Percentiles rank a stretch among this genome's conserved stretches.
Conservation (phyloP, 2,329 filamentous ascomycete genomes). For the Zymoseptoria passerinii region DNA sequence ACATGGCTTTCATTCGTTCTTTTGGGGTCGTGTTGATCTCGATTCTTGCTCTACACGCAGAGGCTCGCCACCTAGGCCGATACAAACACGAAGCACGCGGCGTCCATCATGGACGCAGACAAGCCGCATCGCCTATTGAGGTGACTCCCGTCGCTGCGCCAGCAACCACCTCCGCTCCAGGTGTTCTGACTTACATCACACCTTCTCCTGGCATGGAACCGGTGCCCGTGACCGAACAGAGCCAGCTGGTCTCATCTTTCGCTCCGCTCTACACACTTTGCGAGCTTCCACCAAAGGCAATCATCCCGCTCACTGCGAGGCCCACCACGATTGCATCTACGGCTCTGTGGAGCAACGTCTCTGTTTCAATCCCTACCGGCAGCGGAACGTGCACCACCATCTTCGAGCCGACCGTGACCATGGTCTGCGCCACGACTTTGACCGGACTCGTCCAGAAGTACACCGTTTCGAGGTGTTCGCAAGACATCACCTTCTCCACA, state of each 20-base stretch:
- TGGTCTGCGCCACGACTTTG: constrained; percentile 38
- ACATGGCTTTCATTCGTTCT: constrained; percentile 17
- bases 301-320: constrained; percentile 22
- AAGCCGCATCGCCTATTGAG: constrained; percentile 15
- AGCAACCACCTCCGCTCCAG: constrained; percentile 13
- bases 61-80: constrained; percentile 16
- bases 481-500: constrained; percentile 41
- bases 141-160: constrained; percentile 10
- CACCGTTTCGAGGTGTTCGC: constrained; percentile 35
- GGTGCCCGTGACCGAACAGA: constrained; percentile 35
- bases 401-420: constrained; percentile 34
- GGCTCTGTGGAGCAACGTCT: constrained; percentile 33
- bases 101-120: constrained; percentile 19
- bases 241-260: constrained; percentile 37
- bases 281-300: constrained; percentile 31
- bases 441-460: constrained; percentile 35
- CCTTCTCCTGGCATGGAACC: constrained; percentile 37
- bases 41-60: constrained; percentile 12
- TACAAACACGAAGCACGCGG: constrained; percentile 24
- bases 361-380: constrained; percentile 25
- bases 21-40: constrained; percentile 10
- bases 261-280: constrained; percentile 37
- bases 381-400: constrained; percentile 34
- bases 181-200: constrained; percentile 32
- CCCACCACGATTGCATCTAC: constrained; percentile 23